phyloP scores from a whole-genome alignment of 2,329 filamentous ascomycete genomes.

The Sarocladiaceae sp. region DNA sequence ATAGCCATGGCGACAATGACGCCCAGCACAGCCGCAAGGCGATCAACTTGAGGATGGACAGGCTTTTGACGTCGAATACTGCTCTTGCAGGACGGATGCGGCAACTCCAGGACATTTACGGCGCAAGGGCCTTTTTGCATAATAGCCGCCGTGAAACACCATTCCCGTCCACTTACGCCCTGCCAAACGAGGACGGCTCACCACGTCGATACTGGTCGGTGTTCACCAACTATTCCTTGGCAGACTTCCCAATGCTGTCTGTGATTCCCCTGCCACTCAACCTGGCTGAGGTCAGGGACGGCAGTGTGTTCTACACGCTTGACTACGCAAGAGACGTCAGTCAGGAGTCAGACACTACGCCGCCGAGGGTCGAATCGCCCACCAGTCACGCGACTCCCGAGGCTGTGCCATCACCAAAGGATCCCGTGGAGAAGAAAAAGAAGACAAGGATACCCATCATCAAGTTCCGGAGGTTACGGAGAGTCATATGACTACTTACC shows the following conservation, averaged over 20 bases:
- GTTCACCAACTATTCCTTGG: conserved; percentile 26
- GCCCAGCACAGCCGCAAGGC: conserved; percentile 30
- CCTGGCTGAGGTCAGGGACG: conserved; percentile 25
- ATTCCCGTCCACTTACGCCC: not conserved
- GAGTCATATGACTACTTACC: not conserved
- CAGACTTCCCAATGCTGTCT: conserved; percentile 26
- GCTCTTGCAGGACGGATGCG: conserved; percentile 27
- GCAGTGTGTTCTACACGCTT: conserved; percentile 27
- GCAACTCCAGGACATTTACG: conserved; percentile 19
- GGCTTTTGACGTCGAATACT: conserved; percentile 30
- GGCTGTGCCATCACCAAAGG: not conserved
- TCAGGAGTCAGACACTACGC: conserved; percentile 17
- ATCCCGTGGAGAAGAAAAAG: conserved; percentile 5
- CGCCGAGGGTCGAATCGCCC: not conserved
- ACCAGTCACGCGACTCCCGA: not conserved
- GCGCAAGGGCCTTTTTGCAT: conserved; percentile 13
- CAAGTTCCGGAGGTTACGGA: conserved; percentile 4
- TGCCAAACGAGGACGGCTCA: not conserved
- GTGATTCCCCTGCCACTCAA: conserved; percentile 27
- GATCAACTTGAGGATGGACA: conserved; percentile 27
- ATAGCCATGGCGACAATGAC: conserved; percentile 29
- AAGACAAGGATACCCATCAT: conserved; percentile 4
- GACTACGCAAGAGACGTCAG: conserved; percentile 22
- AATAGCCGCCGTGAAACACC: not conserved
- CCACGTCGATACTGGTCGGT: conserved; percentile 18